Conservation (phyloP, 129 eudicot species). For the Silybum marianum region DNA sequence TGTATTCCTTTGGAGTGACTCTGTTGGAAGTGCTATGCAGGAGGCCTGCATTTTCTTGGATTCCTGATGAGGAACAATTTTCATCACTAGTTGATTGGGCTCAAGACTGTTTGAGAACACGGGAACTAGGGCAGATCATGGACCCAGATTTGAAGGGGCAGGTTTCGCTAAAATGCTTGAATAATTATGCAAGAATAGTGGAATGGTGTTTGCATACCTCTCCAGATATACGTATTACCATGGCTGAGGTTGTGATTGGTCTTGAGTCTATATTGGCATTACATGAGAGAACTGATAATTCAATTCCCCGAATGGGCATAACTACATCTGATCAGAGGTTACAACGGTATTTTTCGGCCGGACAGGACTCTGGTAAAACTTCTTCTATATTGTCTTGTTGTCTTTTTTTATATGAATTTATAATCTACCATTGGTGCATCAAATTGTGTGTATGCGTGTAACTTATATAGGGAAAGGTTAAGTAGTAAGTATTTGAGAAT, state of each 20-base stretch:
- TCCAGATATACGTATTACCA: background rate
- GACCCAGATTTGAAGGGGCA: slow-evolving; percentile 7
- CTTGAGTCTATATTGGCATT: slow-evolving; percentile 14
- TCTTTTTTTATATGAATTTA: background rate
- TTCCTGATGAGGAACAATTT: background rate
- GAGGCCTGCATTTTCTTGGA: background rate
- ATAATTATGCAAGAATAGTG: slow-evolving; percentile 3
- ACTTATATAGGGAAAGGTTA: too few relatives aligned
- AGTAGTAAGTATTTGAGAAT: too few relatives aligned
- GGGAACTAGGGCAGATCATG: background rate
- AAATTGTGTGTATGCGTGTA: background rate
- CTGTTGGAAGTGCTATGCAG: slow-evolving; percentile 16
- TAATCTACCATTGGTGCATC: background rate
- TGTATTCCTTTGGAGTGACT: slow-evolving; percentile 14
- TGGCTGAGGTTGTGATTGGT: slow-evolving; percentile 5
- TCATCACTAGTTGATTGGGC: background rate
- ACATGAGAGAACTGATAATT: background rate
- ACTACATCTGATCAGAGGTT: background rate
- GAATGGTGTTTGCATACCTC: background rate
- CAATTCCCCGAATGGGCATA: background rate
- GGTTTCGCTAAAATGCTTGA: background rate
- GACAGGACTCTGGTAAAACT: background rate
- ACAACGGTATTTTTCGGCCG: background rate
- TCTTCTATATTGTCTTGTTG: background rate
- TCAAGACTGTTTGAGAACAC: background rate